A percentile compares a stretch with the other conserved stretches of the same genome.
Evolutionary conservation across 805 yeast genomes (phyloP).

Genomic region (Suhomyces vadensis): DNA sequence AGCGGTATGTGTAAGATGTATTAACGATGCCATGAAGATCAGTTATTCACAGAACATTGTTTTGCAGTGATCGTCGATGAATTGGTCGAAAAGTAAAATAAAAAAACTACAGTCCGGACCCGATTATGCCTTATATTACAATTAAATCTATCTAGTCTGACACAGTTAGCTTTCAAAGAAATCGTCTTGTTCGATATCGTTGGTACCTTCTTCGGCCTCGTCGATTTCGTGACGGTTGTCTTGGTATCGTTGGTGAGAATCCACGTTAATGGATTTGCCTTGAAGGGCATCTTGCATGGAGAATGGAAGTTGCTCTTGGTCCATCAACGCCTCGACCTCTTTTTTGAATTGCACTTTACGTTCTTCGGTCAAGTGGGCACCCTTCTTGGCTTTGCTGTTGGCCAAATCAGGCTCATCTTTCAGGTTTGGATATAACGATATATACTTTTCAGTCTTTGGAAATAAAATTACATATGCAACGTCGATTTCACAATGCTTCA

Average conservation of each 20-base stretch:
- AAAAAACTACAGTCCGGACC: neutral
- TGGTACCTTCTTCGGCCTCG: conserved; percentile 44
- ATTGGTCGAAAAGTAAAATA: neutral
- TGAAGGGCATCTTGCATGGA: conserved; percentile 46
- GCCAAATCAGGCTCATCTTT: conserved; percentile 23
- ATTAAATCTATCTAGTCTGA: no score
- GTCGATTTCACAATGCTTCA: conserved; percentile 64
- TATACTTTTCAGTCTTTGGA: conserved; percentile 78
- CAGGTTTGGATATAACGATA: conserved; percentile 66
- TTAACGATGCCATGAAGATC: conserved; percentile 70
- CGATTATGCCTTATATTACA: no score
- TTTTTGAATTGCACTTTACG: conserved; percentile 47
- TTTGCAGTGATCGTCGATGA: neutral
- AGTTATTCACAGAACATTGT: conserved; percentile 30
- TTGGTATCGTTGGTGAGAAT: conserved; percentile 2
- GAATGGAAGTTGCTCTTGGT: conserved; percentile 55
- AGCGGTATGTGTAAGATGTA: conserved; percentile 46
- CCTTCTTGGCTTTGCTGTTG: conserved; percentile 43
- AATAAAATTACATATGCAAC: conserved; percentile 72
- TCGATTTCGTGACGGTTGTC: conserved; percentile 32
- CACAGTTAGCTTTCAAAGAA: conserved; percentile 23
- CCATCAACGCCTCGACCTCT: conserved; percentile 51
- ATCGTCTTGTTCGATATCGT: conserved; percentile 29
- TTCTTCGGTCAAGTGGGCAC: conserved; percentile 42
- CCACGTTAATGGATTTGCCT: conserved; percentile 32